These are phyloP conservation scores for Chloromonas sp. DNA, from an alignment of 163 green algal species.

Conservation along the genomic window DNA sequence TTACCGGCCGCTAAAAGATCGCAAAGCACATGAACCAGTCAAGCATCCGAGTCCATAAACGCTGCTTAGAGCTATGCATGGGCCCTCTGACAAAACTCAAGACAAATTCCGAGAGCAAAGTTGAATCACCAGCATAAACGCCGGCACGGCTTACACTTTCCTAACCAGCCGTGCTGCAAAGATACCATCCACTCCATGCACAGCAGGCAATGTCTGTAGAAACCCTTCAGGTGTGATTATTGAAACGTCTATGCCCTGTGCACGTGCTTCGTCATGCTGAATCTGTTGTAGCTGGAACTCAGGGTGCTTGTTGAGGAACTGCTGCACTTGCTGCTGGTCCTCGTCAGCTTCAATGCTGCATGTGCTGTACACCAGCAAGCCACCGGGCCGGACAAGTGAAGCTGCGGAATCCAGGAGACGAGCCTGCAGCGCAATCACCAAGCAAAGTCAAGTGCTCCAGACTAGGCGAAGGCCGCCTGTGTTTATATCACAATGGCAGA, in stretches of 20 bases:
- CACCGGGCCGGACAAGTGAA: slow-evolving; percentile 59
- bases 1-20: too few relatives aligned
- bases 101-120: too few relatives aligned
- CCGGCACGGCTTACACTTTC: too few relatives aligned
- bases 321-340: slow-evolving; percentile 52
- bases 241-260: slow-evolving; percentile 5
- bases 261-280: background rate
- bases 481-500: too few relatives aligned
- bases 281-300: slow-evolving; percentile 36
- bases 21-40: too few relatives aligned
- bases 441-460: too few relatives aligned
- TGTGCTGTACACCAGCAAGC: slow-evolving; percentile 80
- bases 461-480: too few relatives aligned
- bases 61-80: too few relatives aligned
- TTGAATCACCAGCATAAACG: too few relatives aligned
- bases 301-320: slow-evolving; percentile 44
- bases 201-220: slow-evolving; percentile 66
- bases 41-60: too few relatives aligned
- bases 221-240: slow-evolving; percentile 44
- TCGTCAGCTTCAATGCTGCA: slow-evolving; percentile 81
- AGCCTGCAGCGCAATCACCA: background rate
- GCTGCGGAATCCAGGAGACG: slow-evolving; percentile 15
- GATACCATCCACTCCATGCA: slow-evolving; percentile 74
- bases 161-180: slow-evolving; percentile 67
- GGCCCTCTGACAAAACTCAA: too few relatives aligned